A percentile compares a stretch with the other conserved stretches of the same genome.
Conservation (phyloP, 805 yeast genomes). For the Blastobotrys terrestris region DNA sequence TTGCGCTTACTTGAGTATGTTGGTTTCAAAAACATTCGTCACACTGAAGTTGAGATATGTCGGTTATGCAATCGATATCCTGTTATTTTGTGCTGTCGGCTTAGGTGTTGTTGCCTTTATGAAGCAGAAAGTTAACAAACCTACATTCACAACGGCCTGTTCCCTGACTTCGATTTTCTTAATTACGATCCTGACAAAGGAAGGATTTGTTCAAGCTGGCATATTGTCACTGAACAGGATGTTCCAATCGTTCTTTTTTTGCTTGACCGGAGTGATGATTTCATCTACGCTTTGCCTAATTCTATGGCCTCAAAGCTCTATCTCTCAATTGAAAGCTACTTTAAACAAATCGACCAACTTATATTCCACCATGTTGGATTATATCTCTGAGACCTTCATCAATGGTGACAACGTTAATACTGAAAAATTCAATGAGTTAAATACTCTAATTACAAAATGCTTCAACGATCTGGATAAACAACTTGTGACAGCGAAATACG, state of each 20-base stretch:
- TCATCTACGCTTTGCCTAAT: constrained; percentile 57
- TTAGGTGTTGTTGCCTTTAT: constrained; percentile 62
- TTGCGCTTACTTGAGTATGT: constrained; percentile 48
- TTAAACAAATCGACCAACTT: constrained; percentile 47
- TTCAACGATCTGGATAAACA: constrained; percentile 35
- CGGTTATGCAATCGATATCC: constrained; percentile 49
- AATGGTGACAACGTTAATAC: constrained; percentile 40
- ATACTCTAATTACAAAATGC: constrained; percentile 36
- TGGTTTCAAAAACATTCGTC: constrained; percentile 42
- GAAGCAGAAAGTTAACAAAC: constrained; percentile 61
- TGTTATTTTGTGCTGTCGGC: constrained; percentile 44
- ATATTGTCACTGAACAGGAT: constrained; percentile 51
- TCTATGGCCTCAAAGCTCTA: constrained; percentile 60
- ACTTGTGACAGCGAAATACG: constrained; percentile 58
- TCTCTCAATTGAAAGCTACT: constrained; percentile 36
- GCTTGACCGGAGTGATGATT: constrained; percentile 51
- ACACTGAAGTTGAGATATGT: constrained; percentile 41
- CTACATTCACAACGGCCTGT: constrained; percentile 75
- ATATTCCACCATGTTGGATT: constrained; percentile 44
- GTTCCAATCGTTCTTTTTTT: constrained; percentile 49
- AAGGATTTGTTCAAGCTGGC: constrained; percentile 59
- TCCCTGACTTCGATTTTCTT: constrained; percentile 67
- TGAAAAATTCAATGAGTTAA: constrained; percentile 27
- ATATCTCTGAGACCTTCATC: constrained; percentile 45
- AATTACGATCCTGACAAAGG: constrained; percentile 66